Evolutionary conservation across 2,329 filamentous ascomycete genomes (phyloP), one percentile per base, ranked within the genome.

Genomic region (Alternaria solani): DNA sequence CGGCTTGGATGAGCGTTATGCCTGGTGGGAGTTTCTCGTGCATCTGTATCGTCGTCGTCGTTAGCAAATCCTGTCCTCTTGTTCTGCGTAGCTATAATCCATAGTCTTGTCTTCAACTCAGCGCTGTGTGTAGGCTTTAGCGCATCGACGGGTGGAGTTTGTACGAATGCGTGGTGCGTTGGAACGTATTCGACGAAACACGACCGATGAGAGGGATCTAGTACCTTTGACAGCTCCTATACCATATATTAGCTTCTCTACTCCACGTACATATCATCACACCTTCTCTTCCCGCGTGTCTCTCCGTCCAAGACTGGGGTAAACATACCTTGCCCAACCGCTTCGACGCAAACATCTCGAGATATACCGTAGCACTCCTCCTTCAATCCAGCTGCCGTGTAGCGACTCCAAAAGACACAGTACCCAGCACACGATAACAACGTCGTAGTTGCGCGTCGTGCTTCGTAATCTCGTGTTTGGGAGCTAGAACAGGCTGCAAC

Each of bases 1-100:
- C 91, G 58, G 92, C 89, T 48, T 89, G 87, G 61, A 96, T 88
- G 49, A 98, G 87, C 49, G 87, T 84, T 78, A 99, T 97, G 63
- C 88, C 88, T 0, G 86, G 87, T 3, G 88, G 86, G 6, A 88
- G 81, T 67, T 84, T 82, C 47, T 83, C 81, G 72, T 88, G 81
- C 74, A 88, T 82, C 84, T 88, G 46, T 51, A 16, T 8, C 9
- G 16, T 16, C 6, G 14, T 9, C 6, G 14, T 9, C 7, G 9
- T 51, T 20, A 51, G 49, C n/a, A 36, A 36, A 6, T 14, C 23
- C 20, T 14, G 7, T 42, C 8, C 2, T 26, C 3, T 43, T 20
- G 9, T 20, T 3, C 14, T 42, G 9, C n/a, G 4, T 54, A 18
- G 26, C 9, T 5, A 7, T 42, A 32, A 32, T 32, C 18, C 14